A percentile compares a stretch with the other conserved stretches of the same genome.
Conservation (phyloP, 345 rosid genomes). For the Rubroshorea leprosula region DNA sequence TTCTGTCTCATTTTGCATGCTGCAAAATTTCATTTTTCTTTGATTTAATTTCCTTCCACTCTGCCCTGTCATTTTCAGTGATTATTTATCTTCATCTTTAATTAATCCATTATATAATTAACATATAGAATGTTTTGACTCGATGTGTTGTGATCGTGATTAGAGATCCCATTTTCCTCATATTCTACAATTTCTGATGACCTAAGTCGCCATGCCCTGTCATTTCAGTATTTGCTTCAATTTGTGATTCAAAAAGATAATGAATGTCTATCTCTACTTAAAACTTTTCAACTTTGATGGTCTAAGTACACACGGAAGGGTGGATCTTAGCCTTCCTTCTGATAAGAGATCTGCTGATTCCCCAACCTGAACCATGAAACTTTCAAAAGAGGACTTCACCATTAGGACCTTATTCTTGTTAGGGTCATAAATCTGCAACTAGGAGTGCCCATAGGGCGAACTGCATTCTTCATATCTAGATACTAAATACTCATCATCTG, state of each 20-base stretch:
- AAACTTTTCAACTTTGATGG: constrained; percentile 39
- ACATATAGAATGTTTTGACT: constrained; percentile 32
- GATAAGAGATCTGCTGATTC: constrained; percentile 82
- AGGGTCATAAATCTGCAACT: constrained; percentile 58
- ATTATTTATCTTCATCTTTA: too few species aligned
- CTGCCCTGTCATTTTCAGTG: too few species aligned
- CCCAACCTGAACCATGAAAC: constrained; percentile 79
- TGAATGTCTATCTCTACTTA: constrained; percentile 84
- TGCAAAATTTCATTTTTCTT: too few species aligned
- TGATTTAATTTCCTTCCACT: too few species aligned
- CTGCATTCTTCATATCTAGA: constrained; percentile 31
- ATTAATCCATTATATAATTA: too few species aligned
- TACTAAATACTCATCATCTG: constrained; percentile 4
- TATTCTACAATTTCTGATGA: constrained; percentile 16
- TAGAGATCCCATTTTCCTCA: constrained; percentile 14
- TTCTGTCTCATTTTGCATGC: too few species aligned
- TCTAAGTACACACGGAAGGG: constrained; percentile 73
- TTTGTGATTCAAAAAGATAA: constrained; percentile 72
- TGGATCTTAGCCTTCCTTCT: constrained; percentile 60
- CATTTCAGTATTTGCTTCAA: constrained; percentile 83
- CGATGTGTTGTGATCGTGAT: constrained; percentile 23
- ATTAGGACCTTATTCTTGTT: constrained; percentile 36
- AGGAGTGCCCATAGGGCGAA: constrained; percentile 41
- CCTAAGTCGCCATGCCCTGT: constrained; percentile 25
- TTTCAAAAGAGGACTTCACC: constrained; percentile 74